phyloP scores from a whole-genome alignment of 1,284 basidiomycete species.

The Heliocybe sulcata region DNA sequence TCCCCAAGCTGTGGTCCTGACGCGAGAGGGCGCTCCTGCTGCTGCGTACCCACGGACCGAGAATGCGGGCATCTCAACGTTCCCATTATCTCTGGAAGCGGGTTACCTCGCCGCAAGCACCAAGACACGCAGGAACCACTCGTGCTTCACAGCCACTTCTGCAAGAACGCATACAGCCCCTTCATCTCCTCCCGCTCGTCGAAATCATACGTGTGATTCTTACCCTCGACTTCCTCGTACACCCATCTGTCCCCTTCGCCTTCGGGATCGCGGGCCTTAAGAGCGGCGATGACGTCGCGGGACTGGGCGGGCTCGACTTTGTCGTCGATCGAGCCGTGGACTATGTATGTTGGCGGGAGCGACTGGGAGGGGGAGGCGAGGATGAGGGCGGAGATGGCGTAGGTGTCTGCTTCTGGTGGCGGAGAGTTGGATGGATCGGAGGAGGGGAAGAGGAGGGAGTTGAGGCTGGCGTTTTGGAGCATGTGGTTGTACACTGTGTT shows the following conservation, averaged over 20 bases:
- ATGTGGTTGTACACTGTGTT: neutral
- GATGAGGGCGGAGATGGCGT: neutral
- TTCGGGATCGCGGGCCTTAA: slow-evolving; percentile 6
- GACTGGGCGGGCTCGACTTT: slow-evolving; percentile 26
- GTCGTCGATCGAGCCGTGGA: slow-evolving; percentile 26
- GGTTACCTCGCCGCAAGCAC: too few species aligned
- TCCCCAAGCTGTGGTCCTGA: too few species aligned
- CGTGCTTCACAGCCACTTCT: neutral
- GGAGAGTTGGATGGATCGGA: neutral
- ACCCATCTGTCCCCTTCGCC: slow-evolving; percentile 16
- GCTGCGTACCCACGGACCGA: too few species aligned
- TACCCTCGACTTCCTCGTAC: slow-evolving; percentile 21
- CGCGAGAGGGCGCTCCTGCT: too few species aligned
- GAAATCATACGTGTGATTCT: slow-evolving; percentile 27
- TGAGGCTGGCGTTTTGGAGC: neutral
- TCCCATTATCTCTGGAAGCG: too few species aligned
- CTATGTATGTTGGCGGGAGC: slow-evolving; percentile 23
- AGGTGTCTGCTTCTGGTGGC: too few species aligned
- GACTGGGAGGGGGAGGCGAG: neutral
- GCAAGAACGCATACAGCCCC: slow-evolving; percentile 23
- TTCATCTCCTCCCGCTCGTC: slow-evolving; percentile 23
- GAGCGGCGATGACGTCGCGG: slow-evolving; percentile 21
- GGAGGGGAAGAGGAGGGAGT: neutral
- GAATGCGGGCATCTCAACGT: too few species aligned
- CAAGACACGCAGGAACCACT: neutral